phyloP scores from a whole-genome alignment of 2,329 filamentous ascomycete genomes.

The Trichoderma sp. region DNA sequence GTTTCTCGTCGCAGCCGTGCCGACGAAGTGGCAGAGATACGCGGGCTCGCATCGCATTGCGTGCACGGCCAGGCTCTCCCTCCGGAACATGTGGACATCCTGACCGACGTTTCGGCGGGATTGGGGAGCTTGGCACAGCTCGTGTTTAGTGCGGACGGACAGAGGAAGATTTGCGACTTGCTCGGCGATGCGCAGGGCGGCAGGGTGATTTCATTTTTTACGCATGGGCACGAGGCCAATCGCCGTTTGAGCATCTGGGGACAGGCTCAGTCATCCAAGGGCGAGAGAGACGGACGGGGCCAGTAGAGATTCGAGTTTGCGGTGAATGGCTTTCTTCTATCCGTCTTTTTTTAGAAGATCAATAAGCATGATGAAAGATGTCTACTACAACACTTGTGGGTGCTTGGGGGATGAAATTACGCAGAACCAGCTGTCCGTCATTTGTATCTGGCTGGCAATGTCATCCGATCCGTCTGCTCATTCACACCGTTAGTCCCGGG shows the following conservation, averaged over 20 bases:
- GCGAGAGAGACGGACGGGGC: too few relatives aligned
- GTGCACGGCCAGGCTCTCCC: slow-evolving; percentile 30
- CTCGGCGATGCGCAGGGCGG: slow-evolving; percentile 33
- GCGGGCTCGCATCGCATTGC: slow-evolving; percentile 28
- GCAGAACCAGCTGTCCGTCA: not conserved
- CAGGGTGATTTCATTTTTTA: slow-evolving; percentile 33
- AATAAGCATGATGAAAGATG: not conserved
- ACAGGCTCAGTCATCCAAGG: not conserved
- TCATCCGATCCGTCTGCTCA: not conserved
- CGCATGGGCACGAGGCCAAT: slow-evolving; percentile 23
- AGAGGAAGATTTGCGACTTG: slow-evolving; percentile 26
- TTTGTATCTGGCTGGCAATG: not conserved
- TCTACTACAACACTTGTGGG: not conserved
- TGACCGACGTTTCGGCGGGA: slow-evolving; percentile 31
- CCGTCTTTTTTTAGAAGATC: not conserved
- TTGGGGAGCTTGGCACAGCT: slow-evolving; percentile 30
- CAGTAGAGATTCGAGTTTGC: not conserved
- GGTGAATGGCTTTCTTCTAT: not conserved
- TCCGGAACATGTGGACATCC: slow-evolving; percentile 28
- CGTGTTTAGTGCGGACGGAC: slow-evolving; percentile 23
- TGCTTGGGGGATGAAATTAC: not conserved
- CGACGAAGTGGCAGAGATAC: not conserved
- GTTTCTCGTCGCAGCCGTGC: not conserved
- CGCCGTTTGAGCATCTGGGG: not conserved
- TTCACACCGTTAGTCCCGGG: not conserved